Evolutionary conservation across 2,329 filamentous ascomycete genomes (phyloP), one percentile per base, ranked within the genome.

Genomic region (Botryosphaeria dothidea): DNA sequence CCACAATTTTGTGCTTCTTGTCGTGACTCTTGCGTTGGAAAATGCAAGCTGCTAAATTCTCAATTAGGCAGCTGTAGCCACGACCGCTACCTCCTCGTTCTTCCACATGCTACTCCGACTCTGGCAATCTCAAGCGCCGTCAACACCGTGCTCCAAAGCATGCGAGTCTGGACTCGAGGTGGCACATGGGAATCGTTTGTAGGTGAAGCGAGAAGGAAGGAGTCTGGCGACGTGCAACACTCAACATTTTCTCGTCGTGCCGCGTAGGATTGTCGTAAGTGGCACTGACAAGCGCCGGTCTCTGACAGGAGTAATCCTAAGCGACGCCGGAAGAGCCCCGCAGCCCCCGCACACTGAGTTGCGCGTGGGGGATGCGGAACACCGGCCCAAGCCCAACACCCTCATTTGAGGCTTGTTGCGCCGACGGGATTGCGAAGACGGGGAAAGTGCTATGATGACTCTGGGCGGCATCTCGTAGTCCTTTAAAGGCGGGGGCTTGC

Each of bases 341-440:
- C 38, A 36, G 38, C 38, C 41, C 27, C 56, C 56, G 38, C 56
- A 41, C 56, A 60, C 31, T 60, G 56, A 60, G 56, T 27, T 46
- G 56, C 38, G 31, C 31, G 2, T 34, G 13, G 4, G 38, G 13
- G 13, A 17, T 27, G 31, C 51, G 36, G 54, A 31, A 45, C 21
- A 21, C 25, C 38, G 54, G 54, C 54, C 36, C 31, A 34, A 54
- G 49, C 49, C 29, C 54, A 43, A 58, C 54, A 51, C 48, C 48
- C 52, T 56, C 27, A 56, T 41, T 31, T 56, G 34, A 56, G 52
- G 52, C 34, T 43, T 56, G 34, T 5, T 45, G 54, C 38, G 31
- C 36, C 54, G 52, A 41, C 21, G 15, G 21, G 31, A 56, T 38
- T 9, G 29, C 49, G 49, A 56, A 25, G 19, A 21, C 27, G 29